Evolutionary conservation across 2,329 filamentous ascomycete species (phyloP), one percentile per base, ranked within the genome.

Genomic region (Aspergillus viridinutans): DNA sequence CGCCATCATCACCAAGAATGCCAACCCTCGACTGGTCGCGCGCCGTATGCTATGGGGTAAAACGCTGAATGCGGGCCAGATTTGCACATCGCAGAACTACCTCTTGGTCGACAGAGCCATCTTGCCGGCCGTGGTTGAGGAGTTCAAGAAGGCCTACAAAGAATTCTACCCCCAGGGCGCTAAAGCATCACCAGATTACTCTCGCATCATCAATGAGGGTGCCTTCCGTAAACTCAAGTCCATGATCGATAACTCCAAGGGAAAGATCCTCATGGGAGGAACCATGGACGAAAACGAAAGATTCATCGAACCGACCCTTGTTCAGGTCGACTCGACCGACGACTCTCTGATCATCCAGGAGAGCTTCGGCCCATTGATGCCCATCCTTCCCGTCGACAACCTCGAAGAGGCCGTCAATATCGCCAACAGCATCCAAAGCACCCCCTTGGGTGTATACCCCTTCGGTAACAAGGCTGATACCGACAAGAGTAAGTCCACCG

Each of bases 61-160:
- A 82, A 82, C 85, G 3, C 72, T 91, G 59, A 94, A 94, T 71
- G 89, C 90, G 3, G 94, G 94, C 25, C 94, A 99, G 76, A 83
- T 97, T 62, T 99, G 94, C 74, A 84, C 97, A 61, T 90, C 88
- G 26, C 92, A 97, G 69, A 97, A 97, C 80, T 97, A 96, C 75
- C 87, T 90, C 53, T 81, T 97, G 52, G 85, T 96, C 28, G 90
- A 97, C 71, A 85, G 85, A 64, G 83, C 86, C 49, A 81, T 93
- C 4, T 76, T 93, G 28, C 80, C 86, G 14, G 78, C 82, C 28
- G 90, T 97, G 66, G 78, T 97, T 61, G 81, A 85, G 54, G 85
- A 90, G 68, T 82, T 97, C 67, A 88, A 90, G 70, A 81, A 80
- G 48, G 84, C 86, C 7, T 82, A 89, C 68, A 82, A 85, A 52